These are phyloP conservation scores for Talaromyces amestolkiae DNA, from an alignment of 2,329 filamentous ascomycete species.

Conservation along the genomic window DNA sequence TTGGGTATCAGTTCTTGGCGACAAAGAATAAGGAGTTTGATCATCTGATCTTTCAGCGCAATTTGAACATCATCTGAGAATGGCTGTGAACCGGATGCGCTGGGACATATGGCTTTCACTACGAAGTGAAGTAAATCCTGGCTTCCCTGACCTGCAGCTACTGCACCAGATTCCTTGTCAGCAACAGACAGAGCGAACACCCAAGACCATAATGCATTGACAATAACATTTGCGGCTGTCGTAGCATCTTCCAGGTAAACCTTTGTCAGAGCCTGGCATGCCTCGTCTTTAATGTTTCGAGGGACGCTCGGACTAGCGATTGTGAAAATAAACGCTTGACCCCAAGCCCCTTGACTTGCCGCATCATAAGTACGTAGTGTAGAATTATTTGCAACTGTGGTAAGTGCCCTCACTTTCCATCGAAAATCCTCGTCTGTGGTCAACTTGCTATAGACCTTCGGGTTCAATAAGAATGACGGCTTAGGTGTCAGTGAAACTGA, in stretches of 20 bases:
- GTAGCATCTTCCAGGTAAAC: constrained; percentile 62
- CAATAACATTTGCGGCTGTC: constrained; percentile 61
- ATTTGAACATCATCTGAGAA: constrained; percentile 45
- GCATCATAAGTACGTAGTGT: constrained; percentile 48
- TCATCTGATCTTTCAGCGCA: constrained; percentile 66
- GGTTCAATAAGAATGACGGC: constrained; percentile 80
- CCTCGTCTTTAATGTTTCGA: constrained; percentile 62
- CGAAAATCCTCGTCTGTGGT: constrained; percentile 69
- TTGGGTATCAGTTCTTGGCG: constrained; percentile 74
- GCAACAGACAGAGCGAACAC: constrained; percentile 62
- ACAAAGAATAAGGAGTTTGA: constrained; percentile 73
- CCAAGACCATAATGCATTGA: constrained; percentile 78
- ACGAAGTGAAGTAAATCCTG: constrained; percentile 60
- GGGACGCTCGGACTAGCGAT: constrained; percentile 64
- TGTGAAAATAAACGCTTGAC: constrained; percentile 78
- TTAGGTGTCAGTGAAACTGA: constrained; percentile 71
- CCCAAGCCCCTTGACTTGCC: constrained; percentile 67
- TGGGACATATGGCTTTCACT: constrained; percentile 46
- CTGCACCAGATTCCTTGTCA: constrained; percentile 75
- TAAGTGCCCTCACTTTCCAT: constrained; percentile 73
- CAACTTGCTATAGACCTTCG: constrained; percentile 80
- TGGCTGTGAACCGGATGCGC: constrained; percentile 26
- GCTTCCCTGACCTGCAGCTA: constrained; percentile 63
- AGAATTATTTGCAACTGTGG: constrained; percentile 58
- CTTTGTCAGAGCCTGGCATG: constrained; percentile 59